Percentiles rank a stretch among this genome's conserved stretches.
These are phyloP conservation scores for Trichoderma guizhouense DNA, from an alignment of 2,329 filamentous ascomycete genomes.

Conservation along the genomic window DNA sequence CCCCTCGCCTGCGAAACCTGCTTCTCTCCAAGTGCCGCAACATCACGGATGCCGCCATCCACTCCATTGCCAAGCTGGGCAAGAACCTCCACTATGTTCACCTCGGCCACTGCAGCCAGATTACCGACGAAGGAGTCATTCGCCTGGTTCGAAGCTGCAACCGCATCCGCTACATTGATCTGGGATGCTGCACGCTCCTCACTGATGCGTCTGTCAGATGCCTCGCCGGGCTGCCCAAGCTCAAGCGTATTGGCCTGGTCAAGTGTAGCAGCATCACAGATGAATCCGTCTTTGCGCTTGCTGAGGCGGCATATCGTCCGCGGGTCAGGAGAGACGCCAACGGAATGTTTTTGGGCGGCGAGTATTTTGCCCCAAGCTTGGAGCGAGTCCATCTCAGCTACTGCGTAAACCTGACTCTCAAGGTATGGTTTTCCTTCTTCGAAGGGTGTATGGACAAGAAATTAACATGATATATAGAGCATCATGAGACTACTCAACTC, in stretches of 20 bases:
- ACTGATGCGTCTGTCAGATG: conserved; percentile 84
- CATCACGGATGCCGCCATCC: conserved; percentile 84
- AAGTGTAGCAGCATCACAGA: conserved; percentile 93
- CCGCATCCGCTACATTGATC: conserved; percentile 92
- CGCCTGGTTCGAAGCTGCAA: conserved; percentile 82
- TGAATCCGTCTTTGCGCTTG: conserved; percentile 79
- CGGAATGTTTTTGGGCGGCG: conserved; percentile 47
- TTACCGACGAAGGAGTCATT: conserved; percentile 86
- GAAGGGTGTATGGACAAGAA: background rate
- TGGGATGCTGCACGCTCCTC: conserved; percentile 88
- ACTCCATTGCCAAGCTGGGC: conserved; percentile 81
- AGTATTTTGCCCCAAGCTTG: conserved; percentile 61
- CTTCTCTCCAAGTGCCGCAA: conserved; percentile 92
- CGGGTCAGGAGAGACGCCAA: conserved; percentile 48
- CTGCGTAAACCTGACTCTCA: conserved; percentile 78
- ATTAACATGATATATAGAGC: conserved; percentile 54
- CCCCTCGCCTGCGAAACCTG: conserved; percentile 85
- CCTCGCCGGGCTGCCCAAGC: conserved; percentile 81
- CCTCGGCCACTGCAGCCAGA: conserved; percentile 85
- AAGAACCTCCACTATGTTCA: conserved; percentile 98
- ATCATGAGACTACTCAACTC: conserved; percentile 86
- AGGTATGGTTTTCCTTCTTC: conserved; percentile 50
- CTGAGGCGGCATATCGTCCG: conserved; percentile 61
- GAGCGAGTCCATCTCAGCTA: conserved; percentile 97
- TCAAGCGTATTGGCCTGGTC: conserved; percentile 91